These are phyloP conservation scores for Tricholoma sp. DNA, from an alignment of 768 basidiomycete species.

Conservation along the genomic window DNA sequence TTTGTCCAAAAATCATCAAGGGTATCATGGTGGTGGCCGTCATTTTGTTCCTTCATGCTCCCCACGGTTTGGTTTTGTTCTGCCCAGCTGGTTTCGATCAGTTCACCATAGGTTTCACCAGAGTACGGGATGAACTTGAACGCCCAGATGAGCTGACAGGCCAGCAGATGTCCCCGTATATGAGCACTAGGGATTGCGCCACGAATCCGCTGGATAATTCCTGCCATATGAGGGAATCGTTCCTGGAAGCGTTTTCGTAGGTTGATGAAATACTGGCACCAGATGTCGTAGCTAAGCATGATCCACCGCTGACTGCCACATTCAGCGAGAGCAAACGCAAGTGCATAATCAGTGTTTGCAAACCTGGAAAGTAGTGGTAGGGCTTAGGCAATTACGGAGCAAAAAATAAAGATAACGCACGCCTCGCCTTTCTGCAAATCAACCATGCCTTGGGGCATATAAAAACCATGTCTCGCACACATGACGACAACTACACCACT, in stretches of 20 bases:
- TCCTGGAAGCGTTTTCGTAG: constrained; percentile 12
- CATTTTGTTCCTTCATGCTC: constrained; percentile 24
- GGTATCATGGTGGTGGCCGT: constrained; percentile 25
- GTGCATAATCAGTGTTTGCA: constrained; percentile 18
- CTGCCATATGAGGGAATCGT: constrained; percentile 11
- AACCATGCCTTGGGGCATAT: constrained; percentile 15
- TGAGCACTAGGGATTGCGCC: constrained; percentile 26
- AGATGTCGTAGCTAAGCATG: constrained; percentile 25
- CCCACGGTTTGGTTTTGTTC: constrained; percentile 20
- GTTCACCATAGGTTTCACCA: constrained; percentile 22
- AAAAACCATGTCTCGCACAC: constrained; percentile 25
- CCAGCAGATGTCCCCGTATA: constrained; percentile 18
- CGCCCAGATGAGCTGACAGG: constrained; percentile 17
- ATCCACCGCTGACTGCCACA: constrained; percentile 12
- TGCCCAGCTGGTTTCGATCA: constrained; percentile 23
- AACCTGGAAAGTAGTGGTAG: constrained; percentile 9
- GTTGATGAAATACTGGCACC: constrained; percentile 21
- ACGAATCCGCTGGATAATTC: constrained; percentile 10
- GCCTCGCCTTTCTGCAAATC: constrained; percentile 23
- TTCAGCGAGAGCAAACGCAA: constrained; percentile 13
- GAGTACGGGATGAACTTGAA: constrained; percentile 21
- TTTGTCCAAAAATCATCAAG: constrained; percentile 23
- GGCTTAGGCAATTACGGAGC: not conserved
- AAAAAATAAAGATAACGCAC: constrained; percentile 8
- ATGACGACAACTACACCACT: constrained; percentile 22